Base-by-base conservation (phyloP, 2,329 filamentous ascomycete species). In the Coleophoma cylindrospora region DNA sequence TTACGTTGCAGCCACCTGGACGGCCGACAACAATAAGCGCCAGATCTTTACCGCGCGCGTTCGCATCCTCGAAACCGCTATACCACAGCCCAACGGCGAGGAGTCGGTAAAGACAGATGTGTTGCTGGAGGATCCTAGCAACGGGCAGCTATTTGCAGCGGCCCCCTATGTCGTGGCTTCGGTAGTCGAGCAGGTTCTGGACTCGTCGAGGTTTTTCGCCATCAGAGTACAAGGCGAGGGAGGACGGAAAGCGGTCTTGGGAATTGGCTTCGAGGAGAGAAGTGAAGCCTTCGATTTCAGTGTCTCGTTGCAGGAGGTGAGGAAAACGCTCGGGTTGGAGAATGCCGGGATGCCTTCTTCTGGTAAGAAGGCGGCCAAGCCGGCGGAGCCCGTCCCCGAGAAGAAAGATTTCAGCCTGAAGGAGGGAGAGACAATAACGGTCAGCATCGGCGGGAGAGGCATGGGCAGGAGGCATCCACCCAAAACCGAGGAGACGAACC, bases 1-100 rank as follows among this genome's bases (percentile, higher is more conserved):
- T 67, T 87, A 95, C 75, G 79, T 78, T 34, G 90, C 91, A 52
- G 77, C 84, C 12, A 72, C 79, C 55, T 96, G 90, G 90, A 95
- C 89, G 27, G 74, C 75, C 43, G 79, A 85, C 53, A 79, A 82
- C 53, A 77, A 81, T 59, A 74, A 74, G 37, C 81, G 84, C 36
- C 84, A 89, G 65, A 95, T 95, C 70, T 95, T 95, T 74, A 92
- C 89, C 45, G 88, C 86, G 40, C 86, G 89, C 44, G 71, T 94
- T 48, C 88, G 90, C 62, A 74, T 92, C 56, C 73, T 94, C 62
- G 88, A 92, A 68, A 91, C 87, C 2, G 83, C 86, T 5, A 74
- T 81, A 50, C 71, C 55, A 44, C 57, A 49, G 22, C 57, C 59
- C 45, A 63, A 68, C 48, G 64, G 68, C 44, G 68, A 68, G 49